phyloP scores from a whole-genome alignment of 352 stramenopile genomes.

The Globisporangium splendens region DNA sequence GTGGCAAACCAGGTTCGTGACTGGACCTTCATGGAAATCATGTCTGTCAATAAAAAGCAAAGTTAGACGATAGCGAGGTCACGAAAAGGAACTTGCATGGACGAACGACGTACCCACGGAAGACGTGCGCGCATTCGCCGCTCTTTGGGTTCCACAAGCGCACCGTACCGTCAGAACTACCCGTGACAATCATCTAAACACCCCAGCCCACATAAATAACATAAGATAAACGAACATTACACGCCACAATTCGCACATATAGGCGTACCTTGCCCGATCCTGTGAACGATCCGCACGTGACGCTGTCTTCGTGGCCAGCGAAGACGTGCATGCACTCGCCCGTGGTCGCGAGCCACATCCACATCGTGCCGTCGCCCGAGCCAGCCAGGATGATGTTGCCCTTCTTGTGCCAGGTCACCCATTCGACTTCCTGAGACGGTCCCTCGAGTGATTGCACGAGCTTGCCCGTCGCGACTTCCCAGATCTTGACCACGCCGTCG shows the following conservation, averaged over 20 bases:
- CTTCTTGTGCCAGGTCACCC: slow-evolving; percentile 89
- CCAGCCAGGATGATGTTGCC: slow-evolving; percentile 88
- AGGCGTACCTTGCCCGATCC: slow-evolving; percentile 88
- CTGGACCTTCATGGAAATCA: slow-evolving; percentile 80
- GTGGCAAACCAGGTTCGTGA: slow-evolving; percentile 92
- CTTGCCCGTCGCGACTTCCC: slow-evolving; percentile 78
- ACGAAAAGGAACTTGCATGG: background rate
- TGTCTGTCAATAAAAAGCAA: slow-evolving; percentile 41
- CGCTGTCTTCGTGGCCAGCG: slow-evolving; percentile 93
- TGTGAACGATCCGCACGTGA: slow-evolving; percentile 94
- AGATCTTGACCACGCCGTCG: slow-evolving; percentile 87
- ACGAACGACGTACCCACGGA: slow-evolving; percentile 50
- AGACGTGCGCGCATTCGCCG: slow-evolving; percentile 90
- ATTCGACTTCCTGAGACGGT: slow-evolving; percentile 89
- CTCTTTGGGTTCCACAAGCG: slow-evolving; percentile 96
- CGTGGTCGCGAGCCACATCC: slow-evolving; percentile 93
- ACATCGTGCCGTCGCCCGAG: slow-evolving; percentile 86
- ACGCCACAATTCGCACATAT: background rate
- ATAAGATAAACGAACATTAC: no score
- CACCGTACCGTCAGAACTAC: slow-evolving; percentile 92
- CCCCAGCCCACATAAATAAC: slow-evolving; percentile 1
- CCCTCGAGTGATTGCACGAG: slow-evolving; percentile 84
- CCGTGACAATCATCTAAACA: slow-evolving; percentile 88
- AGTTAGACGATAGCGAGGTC: background rate
- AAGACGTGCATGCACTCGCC: slow-evolving; percentile 98